Conservation (phyloP, 2,329 filamentous ascomycete genomes). For the Aspergillus floridensis region DNA sequence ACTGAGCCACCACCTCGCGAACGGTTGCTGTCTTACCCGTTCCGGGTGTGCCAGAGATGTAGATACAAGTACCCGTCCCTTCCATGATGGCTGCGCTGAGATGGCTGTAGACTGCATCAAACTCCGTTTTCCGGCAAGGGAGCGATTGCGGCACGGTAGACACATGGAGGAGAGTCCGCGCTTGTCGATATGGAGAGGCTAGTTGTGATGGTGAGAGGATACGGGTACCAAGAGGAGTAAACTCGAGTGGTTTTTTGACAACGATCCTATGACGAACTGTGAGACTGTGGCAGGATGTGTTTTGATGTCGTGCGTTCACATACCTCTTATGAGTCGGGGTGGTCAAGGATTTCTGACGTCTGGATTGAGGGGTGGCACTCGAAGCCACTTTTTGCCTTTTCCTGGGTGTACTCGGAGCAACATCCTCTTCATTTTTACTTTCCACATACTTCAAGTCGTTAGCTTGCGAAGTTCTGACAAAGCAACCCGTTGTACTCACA, state of each 20-base stretch:
- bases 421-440: constrained; percentile 35
- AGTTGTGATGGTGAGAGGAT: constrained; percentile 72
- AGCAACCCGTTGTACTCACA: constrained; percentile 25
- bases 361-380: constrained; percentile 43
- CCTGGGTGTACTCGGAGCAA: constrained; percentile 51
- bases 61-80: constrained; percentile 92
- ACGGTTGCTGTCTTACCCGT: constrained; percentile 98
- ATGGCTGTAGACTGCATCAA: constrained; percentile 86
- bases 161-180: constrained; percentile 84
- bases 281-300: constrained; percentile 22
- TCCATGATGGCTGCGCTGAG: constrained; percentile 92
- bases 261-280: constrained; percentile 51
- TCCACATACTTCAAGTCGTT: constrained; percentile 36
- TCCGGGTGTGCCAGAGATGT: constrained; percentile 97
- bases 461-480: not conserved
- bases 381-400: constrained; percentile 55
- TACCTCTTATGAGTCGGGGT: constrained; percentile 65
- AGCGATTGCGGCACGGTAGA: constrained; percentile 86
- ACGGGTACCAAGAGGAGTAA: constrained; percentile 90
- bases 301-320: not conserved
- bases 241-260: constrained; percentile 86
- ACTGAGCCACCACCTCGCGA: constrained; percentile 83
- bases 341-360: constrained; percentile 47
- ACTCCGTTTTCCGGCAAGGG: constrained; percentile 89
- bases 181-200: constrained; percentile 84